phyloP scores from a whole-genome alignment of 169 alveolate species.

The Babesia gibsoni region DNA sequence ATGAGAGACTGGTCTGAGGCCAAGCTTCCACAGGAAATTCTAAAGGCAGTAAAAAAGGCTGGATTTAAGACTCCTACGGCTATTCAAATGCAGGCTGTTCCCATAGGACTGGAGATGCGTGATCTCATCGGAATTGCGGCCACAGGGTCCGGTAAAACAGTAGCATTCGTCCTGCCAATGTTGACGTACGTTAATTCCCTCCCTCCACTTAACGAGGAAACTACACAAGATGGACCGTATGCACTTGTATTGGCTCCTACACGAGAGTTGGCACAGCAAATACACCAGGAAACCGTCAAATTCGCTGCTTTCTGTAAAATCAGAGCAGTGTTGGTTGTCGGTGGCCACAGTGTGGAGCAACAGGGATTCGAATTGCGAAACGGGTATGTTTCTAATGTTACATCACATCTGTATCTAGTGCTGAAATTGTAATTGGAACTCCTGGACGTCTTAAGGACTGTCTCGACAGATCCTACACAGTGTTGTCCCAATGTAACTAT shows the following conservation, averaged over 20 bases:
- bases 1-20: constrained; percentile 90
- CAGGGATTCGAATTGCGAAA: constrained; percentile 89
- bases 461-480: constrained; percentile 88
- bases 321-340: constrained; percentile 92
- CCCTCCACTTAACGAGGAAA: constrained; percentile 89
- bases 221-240: constrained; percentile 94
- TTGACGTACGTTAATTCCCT: constrained; percentile 82
- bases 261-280: constrained; percentile 92
- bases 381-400: constrained; percentile 70
- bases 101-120: constrained; percentile 88
- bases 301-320: constrained; percentile 79
- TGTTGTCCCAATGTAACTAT: constrained; percentile 89
- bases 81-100: constrained; percentile 96
- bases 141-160: constrained; percentile 96
- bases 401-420: constrained; percentile 17
- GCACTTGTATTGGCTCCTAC: constrained; percentile 92
- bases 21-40: constrained; percentile 71
- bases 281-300: constrained; percentile 88
- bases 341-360: constrained; percentile 92
- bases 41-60: constrained; percentile 77
- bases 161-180: constrained; percentile 95
- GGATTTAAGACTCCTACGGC: constrained; percentile 90
- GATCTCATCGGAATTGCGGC: constrained; percentile 98
- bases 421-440: constrained; percentile 95
- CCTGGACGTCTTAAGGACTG: constrained; percentile 97